These are phyloP conservation scores for Alternaria sp. DNA, from an alignment of 2,329 filamentous ascomycete species.

Conservation along the genomic window DNA sequence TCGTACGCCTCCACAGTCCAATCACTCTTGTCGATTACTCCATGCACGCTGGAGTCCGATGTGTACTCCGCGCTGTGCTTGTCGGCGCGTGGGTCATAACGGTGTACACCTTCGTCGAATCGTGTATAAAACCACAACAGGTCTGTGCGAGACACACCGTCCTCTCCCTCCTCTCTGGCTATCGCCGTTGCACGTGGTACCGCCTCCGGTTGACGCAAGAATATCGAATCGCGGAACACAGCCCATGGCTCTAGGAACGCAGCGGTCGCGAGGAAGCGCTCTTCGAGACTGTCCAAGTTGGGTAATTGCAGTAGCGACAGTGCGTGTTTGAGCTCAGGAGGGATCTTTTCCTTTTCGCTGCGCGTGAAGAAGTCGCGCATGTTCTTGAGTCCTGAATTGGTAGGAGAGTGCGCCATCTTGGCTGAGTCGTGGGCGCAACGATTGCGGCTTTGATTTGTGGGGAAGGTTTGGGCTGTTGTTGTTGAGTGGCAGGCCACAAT, in stretches of 20 bases:
- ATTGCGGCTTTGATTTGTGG: neutral
- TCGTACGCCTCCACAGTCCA: conserved; percentile 39
- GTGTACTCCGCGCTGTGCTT: conserved; percentile 16
- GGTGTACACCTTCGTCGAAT: conserved; percentile 34
- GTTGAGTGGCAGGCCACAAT: neutral
- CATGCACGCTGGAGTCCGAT: conserved; percentile 14
- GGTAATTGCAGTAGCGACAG: conserved; percentile 32
- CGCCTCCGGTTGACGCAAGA: conserved; percentile 25
- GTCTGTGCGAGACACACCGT: conserved; percentile 26
- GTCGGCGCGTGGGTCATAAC: conserved; percentile 35
- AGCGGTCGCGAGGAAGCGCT: conserved; percentile 33
- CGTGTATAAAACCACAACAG: conserved; percentile 44
- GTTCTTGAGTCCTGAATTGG: conserved; percentile 10
- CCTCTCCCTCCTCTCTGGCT: neutral
- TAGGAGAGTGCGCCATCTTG: conserved; percentile 10
- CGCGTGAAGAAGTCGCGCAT: conserved; percentile 23
- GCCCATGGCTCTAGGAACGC: conserved; percentile 43
- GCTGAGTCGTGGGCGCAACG: neutral
- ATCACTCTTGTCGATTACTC: conserved; percentile 32
- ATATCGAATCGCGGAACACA: conserved; percentile 36
- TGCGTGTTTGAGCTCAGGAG: conserved; percentile 26
- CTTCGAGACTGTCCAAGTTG: conserved; percentile 31
- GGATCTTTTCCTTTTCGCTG: conserved; percentile 20
- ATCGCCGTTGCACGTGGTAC: conserved; percentile 13
- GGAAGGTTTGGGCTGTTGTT: neutral